These are phyloP conservation scores for Talaromyces proteolyticus DNA, from an alignment of 495 filamentous ascomycete genomes.

Conservation along the genomic window DNA sequence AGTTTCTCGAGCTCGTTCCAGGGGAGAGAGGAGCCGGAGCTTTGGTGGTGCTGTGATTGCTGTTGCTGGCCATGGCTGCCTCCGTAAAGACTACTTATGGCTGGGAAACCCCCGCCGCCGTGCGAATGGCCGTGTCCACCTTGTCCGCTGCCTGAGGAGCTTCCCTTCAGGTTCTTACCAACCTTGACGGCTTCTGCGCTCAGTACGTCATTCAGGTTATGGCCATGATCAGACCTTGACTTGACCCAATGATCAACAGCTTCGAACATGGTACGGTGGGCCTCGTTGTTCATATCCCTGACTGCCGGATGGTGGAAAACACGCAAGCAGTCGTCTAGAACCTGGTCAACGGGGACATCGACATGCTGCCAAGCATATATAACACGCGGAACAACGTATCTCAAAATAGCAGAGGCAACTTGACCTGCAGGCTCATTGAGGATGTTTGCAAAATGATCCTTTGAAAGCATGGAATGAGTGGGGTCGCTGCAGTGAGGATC, in stretches of 20 bases:
- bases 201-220: constrained; percentile 60
- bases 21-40: constrained; percentile 13
- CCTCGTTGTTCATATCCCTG: constrained; percentile 63
- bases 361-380: constrained; percentile 89
- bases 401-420: constrained; percentile 69
- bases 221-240: constrained; percentile 54
- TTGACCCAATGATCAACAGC: constrained; percentile 73
- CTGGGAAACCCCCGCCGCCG: constrained; percentile 21
- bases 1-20: constrained; percentile 33
- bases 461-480: constrained; percentile 90
- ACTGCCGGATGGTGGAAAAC: constrained; percentile 89
- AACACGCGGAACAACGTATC: constrained; percentile 81
- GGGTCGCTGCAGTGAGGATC: constrained; percentile 82
- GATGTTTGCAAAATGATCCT: constrained; percentile 94
- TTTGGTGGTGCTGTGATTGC: constrained; percentile 15
- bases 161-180: constrained; percentile 62
- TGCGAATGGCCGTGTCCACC: constrained; percentile 31
- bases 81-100: constrained; percentile 17
- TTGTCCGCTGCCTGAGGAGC: not conserved
- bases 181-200: constrained; percentile 72
- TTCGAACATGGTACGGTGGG: constrained; percentile 81
- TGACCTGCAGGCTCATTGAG: constrained; percentile 84
- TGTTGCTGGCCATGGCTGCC: constrained; percentile 13
- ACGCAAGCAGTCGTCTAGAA: constrained; percentile 66
- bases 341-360: constrained; percentile 68